phyloP scores from a whole-genome alignment of 1,284 basidiomycete species.

The Tilletiaria anomala region DNA sequence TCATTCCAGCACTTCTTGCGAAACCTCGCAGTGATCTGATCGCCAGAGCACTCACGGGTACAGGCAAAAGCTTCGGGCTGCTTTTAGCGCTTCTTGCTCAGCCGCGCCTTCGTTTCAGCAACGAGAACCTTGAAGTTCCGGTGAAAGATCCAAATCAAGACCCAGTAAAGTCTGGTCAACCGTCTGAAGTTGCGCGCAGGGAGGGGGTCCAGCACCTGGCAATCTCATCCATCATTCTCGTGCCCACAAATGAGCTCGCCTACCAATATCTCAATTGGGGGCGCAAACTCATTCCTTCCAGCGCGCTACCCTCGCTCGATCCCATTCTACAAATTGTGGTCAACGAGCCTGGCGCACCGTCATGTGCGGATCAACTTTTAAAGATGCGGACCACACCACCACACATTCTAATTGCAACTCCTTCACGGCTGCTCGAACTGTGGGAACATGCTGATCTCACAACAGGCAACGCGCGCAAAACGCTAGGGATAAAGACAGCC shows the following conservation, averaged over 20 bases:
- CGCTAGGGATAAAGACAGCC: constrained; percentile 21
- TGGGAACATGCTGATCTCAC: constrained; percentile 5
- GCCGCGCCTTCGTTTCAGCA: constrained; percentile 28
- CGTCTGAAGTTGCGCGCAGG: not conserved
- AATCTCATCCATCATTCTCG: constrained; percentile 26
- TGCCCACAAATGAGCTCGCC: constrained; percentile 35
- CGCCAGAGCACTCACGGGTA: constrained; percentile 33
- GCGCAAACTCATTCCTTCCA: constrained; percentile 14
- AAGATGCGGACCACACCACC: constrained; percentile 17
- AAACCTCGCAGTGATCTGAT: constrained; percentile 20
- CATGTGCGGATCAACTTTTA: constrained; percentile 10
- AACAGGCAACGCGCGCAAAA: not conserved
- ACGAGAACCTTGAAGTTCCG: constrained; percentile 1
- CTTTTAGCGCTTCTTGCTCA: constrained; percentile 31
- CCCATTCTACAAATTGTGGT: constrained; percentile 26
- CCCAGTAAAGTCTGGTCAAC: not conserved
- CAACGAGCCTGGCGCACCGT: constrained; percentile 1
- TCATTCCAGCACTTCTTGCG: constrained; percentile 22
- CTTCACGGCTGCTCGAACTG: constrained; percentile 26
- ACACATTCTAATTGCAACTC: constrained; percentile 32
- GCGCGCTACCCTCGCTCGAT: constrained; percentile 12
- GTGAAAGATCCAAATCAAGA: too few species aligned
- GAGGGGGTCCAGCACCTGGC: constrained; percentile 2
- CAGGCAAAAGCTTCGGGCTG: constrained; percentile 32
- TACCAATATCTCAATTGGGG: constrained; percentile 31